Conservation (phyloP, 2,329 filamentous ascomycete genomes). For the Alternaria sp. region DNA sequence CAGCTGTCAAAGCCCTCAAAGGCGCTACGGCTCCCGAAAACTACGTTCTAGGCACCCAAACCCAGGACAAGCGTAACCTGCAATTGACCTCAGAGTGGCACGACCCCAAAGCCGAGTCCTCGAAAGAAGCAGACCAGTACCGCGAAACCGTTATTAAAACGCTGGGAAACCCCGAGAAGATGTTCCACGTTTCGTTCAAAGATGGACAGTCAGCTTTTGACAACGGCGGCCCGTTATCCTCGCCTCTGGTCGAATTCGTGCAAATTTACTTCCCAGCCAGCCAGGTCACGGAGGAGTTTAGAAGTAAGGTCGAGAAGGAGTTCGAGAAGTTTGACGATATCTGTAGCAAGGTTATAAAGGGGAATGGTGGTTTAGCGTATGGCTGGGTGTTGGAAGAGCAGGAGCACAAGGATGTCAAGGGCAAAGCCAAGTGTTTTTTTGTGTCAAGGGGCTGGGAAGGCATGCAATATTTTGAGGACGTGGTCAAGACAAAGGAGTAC, state of each 20-base stretch:
- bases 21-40: slow-evolving; percentile 12
- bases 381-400: slow-evolving; percentile 17
- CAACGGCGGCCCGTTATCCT: slow-evolving; percentile 1
- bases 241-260: slow-evolving; percentile 14
- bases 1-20: slow-evolving; percentile 11
- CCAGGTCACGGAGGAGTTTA: not conserved
- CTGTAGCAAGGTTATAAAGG: not conserved
- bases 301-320: not conserved
- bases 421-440: slow-evolving; percentile 8
- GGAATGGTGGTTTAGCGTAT: slow-evolving; percentile 1
- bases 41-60: slow-evolving; percentile 8
- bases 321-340: slow-evolving; percentile 5
- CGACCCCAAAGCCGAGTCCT: slow-evolving; percentile 6
- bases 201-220: not conserved
- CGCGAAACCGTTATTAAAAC: slow-evolving; percentile 1
- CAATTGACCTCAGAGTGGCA: slow-evolving; percentile 16
- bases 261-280: slow-evolving; percentile 1
- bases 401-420: slow-evolving; percentile 10
- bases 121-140: not conserved
- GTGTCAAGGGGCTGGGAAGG: slow-evolving; percentile 16
- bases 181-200: slow-evolving; percentile 3
- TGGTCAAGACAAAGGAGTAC: slow-evolving; percentile 2
- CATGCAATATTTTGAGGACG: slow-evolving; percentile 14
- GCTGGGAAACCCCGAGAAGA: slow-evolving; percentile 7
- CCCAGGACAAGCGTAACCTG: not conserved